Evolutionary conservation across 73 alveolate genomes (phyloP), one percentile per base, ranked within the genome.

Genomic region (Stentor coeruleus): DNA sequence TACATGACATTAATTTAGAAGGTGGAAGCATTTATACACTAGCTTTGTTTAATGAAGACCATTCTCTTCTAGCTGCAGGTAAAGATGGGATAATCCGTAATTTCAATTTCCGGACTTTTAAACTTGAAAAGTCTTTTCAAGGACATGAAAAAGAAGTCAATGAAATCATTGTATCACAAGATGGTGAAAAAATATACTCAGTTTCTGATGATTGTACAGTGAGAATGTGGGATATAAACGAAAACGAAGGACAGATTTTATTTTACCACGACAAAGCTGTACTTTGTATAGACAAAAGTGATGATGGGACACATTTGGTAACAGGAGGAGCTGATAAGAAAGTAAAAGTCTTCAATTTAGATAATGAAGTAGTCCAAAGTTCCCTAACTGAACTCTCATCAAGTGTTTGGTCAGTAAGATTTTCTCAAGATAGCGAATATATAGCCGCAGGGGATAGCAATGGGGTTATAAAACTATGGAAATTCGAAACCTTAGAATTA

Each of bases 11-110:
- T 40, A 20, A 28, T 1, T 40, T 26, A 1, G 40, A 20, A 1
- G 79, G 79, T 28, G 79, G 79, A 66, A 31, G 39, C 37, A 20
- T 66, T 66, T 66, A 66, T 66, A 28, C 79, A 20, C n/a, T 66
- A 20, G 79, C 79, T 20, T 26, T 66, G n/a, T 66, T 28, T 2
- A 0, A 20, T 28, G 33, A 66, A 1, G 79, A 66, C 40, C 11
- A 26, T 66, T 66, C n/a, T 33, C 26, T 66, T 3, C 37, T 66
- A 28, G n/a, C 79, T 20, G 79, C 40, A 20, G 79, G 79, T 15
- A 66, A 66, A 66, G 79, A 66, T 66, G 37, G 40, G 33, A 31
- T 66, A 28, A 66, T 66, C 2, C n/a, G 79, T 20, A 20, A 66
- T 37, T 66, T 66, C 37, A 20, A 28, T 20, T 31, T 66, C 2